Percentiles rank a stretch among this genome's conserved stretches.
Evolutionary conservation across 805 yeast genomes (phyloP).

Genomic region (Starmerella bacillaris): DNA sequence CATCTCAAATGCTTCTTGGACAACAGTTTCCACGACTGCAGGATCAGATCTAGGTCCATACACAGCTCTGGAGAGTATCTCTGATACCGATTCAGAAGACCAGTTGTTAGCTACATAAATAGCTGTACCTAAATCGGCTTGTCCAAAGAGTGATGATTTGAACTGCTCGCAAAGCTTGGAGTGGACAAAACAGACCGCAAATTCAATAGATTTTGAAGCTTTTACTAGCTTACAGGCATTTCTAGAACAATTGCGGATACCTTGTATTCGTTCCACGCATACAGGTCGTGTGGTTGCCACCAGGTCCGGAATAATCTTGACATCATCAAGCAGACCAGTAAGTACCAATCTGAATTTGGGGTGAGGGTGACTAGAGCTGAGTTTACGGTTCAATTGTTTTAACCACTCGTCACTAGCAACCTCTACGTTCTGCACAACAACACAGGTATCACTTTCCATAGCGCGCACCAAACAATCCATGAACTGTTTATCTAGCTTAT

Average conservation of each 20-base stretch:
- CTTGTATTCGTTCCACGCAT: conserved; percentile 45
- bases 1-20: not conserved
- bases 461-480: conserved; percentile 65
- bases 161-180: conserved; percentile 11
- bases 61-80: conserved; percentile 11
- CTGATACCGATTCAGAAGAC: conserved; percentile 13
- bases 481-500: conserved; percentile 31
- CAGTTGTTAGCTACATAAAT: conserved; percentile 2
- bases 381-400: conserved; percentile 28
- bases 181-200: conserved; percentile 5
- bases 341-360: conserved; percentile 39
- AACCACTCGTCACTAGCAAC: conserved; percentile 46
- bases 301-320: conserved; percentile 37
- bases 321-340: conserved; percentile 37
- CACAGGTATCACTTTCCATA: conserved; percentile 59
- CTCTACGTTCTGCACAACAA: conserved; percentile 66
- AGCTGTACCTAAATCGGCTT: conserved; percentile 10
- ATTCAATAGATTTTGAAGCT: not conserved
- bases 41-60: not conserved
- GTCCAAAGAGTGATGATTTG: conserved; percentile 4
- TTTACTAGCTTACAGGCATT: conserved; percentile 1
- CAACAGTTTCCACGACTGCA: not conserved
- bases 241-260: conserved; percentile 18
- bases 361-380: conserved; percentile 23
- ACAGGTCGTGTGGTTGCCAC: conserved; percentile 38